Base-by-base conservation (phyloP, 192 early-diverging fungal genomes). In the Coemansia sp. region DNA sequence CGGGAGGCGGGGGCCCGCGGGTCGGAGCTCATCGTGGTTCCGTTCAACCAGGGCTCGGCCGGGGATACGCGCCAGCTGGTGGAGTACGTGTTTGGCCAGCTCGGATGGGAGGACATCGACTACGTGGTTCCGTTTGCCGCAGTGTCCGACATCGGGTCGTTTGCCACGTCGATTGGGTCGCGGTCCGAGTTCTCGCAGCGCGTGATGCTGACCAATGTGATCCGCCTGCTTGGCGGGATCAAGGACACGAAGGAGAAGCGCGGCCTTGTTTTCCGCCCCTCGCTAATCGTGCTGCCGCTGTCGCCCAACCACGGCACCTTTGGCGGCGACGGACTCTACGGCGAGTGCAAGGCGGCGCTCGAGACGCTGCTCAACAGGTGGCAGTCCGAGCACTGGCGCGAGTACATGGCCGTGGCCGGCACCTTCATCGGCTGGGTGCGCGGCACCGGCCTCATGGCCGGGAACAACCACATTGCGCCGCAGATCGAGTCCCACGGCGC, bases 391-490 rank as follows among this genome's bases (percentile, higher is more conserved):
- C 84, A 79, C 41, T 97, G 95, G 95, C 85, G 86, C 57, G 83
- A 83, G 67, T 96, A 96, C 82, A 73, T 98, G 64, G 88, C 91
- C 56, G 89, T 97, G 67, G 85, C 90, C 60, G 93, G 94, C 61
- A 93, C 94, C 55, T 90, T 93, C 60, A 97, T 97, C 73, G 95
- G 95, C 40, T 96, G 95, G 95, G 95, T 94, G 61, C 89, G 95
- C 72, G 95, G 94, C 60, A 97, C 95, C 57, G 91, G 92, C 40
- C 80, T 97, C 71, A 96, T 97, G 95, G 87, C 85, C 40, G 79
- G 83, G 63, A 95, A 94, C 85, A 94, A 97, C 83, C 85, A 91
- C 43, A 87, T 95, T 63, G 89, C 94, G 16, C 88, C 91, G 71
- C 89, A 92, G 57, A 88, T 97, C 46, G 95, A 97, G 77, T 85